A percentile compares a stretch with the other conserved stretches of the same genome.
phyloP scores from a whole-genome alignment of 2,329 filamentous ascomycete genomes.

The Trichoderma sp. region DNA sequence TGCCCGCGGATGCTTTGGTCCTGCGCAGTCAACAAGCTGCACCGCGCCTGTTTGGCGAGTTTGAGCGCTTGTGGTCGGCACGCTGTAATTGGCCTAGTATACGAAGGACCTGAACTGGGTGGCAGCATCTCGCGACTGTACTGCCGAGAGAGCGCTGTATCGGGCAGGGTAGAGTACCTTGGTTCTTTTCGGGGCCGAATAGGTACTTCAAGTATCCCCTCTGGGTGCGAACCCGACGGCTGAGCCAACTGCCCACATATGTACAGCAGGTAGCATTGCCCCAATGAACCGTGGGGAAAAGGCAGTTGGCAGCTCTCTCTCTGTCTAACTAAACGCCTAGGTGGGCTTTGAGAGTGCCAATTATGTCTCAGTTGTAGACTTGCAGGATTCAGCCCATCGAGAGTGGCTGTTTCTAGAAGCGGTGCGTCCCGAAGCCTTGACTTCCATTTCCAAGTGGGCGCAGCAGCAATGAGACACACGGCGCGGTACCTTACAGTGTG shows the following conservation, averaged over 20 bases:
- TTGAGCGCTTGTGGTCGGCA: conserved; percentile 1
- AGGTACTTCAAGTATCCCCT: not conserved
- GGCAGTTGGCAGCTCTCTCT: not conserved
- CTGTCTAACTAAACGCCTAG: not conserved
- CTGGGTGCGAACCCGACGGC: not conserved
- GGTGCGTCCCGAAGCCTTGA: conserved; percentile 13
- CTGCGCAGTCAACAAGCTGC: not conserved
- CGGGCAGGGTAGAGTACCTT: not conserved
- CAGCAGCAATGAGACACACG: not conserved
- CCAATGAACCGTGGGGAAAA: not conserved
- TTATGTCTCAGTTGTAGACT: not conserved
- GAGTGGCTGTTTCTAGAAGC: conserved; percentile 18
- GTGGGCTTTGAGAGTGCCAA: not conserved
- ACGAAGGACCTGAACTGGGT: not conserved
- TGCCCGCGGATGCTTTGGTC: not conserved
- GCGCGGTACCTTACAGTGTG: not conserved
- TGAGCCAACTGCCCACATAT: not conserved
- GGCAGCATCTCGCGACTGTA: not conserved
- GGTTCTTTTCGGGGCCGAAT: not conserved
- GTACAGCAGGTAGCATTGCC: not conserved
- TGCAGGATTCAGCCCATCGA: conserved; percentile 3
- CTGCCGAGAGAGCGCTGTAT: not conserved
- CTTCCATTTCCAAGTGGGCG: conserved; percentile 11
- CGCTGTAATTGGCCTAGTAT: not conserved
- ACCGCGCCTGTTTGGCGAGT: conserved; percentile 10